phyloP scores from a whole-genome alignment of 2,329 filamentous ascomycete genomes.

The Botrytis aclada region DNA sequence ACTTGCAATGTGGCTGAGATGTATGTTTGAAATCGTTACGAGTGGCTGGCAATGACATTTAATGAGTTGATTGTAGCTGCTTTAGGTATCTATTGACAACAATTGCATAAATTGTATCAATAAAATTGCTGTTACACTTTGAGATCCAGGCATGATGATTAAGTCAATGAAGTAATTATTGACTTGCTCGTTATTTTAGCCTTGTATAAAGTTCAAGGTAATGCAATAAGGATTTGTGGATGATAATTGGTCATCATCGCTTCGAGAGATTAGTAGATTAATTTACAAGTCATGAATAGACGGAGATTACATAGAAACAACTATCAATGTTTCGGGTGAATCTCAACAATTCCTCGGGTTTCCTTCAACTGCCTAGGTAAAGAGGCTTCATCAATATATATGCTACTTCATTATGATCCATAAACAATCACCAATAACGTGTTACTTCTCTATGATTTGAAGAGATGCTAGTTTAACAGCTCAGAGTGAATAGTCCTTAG shows the following conservation, averaged over 20 bases:
- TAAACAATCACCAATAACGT: not conserved
- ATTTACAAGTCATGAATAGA: not conserved
- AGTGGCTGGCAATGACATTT: not conserved
- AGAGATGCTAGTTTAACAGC: not conserved
- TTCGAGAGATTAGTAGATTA: not conserved
- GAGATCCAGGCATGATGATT: not conserved
- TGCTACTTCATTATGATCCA: not conserved
- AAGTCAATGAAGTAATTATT: not conserved
- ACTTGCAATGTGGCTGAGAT: not conserved
- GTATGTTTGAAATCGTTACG: not conserved
- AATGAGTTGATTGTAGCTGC: not conserved
- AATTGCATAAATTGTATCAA: not conserved
- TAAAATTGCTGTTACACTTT: not conserved
- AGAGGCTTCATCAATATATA: not conserved
- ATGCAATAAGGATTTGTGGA: too few relatives aligned
- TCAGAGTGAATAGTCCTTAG: not conserved
- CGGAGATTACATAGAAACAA: not conserved
- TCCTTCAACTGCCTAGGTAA: not conserved
- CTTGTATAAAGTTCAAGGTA: too few relatives aligned
- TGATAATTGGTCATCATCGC: not conserved
- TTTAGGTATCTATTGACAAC: not conserved
- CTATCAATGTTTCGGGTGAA: not conserved
- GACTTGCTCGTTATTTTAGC: not conserved
- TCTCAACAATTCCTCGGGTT: not conserved
- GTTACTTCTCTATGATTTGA: not conserved